Base-by-base conservation (phyloP, 768 basidiomycete species). In the Clathrus columnatus region DNA sequence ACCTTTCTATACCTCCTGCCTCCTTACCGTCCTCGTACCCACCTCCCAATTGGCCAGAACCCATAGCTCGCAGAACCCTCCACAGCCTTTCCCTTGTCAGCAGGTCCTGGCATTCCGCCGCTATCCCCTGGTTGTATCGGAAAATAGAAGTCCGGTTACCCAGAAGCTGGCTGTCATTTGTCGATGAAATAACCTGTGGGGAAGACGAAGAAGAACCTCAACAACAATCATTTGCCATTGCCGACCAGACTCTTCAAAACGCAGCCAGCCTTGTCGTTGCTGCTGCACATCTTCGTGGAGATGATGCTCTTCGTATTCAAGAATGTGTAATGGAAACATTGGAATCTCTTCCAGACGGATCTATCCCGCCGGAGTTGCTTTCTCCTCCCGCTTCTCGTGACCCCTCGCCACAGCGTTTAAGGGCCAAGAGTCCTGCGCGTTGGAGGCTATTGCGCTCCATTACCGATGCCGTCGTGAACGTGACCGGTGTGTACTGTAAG, bases 91-190 rank as follows among this genome's bases (percentile, higher is more conserved):
- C 85, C 62, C 78, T 87, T 58, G 87, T 90, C 43, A 87, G 82
- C 63, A 85, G 74, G 62, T 75, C 81, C 2, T 91, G 87, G 85
- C 81, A 82, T 64, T 78, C 81, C 26, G 90, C 87, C 1, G 87
- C 90, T n/a, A 85, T 84, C 61, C 89, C 89, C 0, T 92, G 85
- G 87, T 72, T 93, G 5, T 93, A 90, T 89, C 80, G 79, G 56
- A 82, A 82, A 57, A 73, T 92, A 59, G 90, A 91, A 66, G 84
- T 93, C 50, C 80, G 87, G 5, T 78, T 91, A 5, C 90, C 90
- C 8, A 79, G 83, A n/a, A 83, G 79, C 60, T 93, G 90, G 87
- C 80, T 93, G 14, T 74, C 86, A 8, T 75, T 93, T 43, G 78
- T 91, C 16, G 87, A 90, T 43, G 82, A 88, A 62, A 80, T 93